A percentile compares a stretch with the other conserved stretches of the same genome.
Evolutionary conservation across 2,329 filamentous ascomycete genomes (phyloP).

Genomic region (Teratosphaeriaceae sp.): DNA sequence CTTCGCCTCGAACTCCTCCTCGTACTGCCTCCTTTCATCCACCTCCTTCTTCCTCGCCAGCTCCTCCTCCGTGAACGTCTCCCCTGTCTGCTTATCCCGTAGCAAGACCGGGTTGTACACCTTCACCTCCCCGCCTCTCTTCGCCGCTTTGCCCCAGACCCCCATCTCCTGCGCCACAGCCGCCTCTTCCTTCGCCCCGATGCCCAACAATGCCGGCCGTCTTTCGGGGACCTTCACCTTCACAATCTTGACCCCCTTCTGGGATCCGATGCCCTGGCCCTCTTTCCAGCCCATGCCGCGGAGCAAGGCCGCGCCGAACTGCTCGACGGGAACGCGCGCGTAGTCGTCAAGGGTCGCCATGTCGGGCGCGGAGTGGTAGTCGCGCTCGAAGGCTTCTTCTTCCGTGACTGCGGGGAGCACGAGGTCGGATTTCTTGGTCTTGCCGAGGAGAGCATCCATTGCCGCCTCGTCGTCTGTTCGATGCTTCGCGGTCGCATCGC

Average conservation of each 20-base stretch:
- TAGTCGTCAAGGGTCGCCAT: conserved; percentile 76
- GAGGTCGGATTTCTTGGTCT: conserved; percentile 29
- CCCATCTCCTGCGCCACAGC: conserved; percentile 63
- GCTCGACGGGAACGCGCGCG: conserved; percentile 81
- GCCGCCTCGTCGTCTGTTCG: conserved; percentile 53
- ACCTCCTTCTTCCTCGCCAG: conserved; percentile 39
- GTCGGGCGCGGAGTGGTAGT: conserved; percentile 66
- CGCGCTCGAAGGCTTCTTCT: conserved; percentile 37
- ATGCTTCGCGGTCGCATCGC: conserved; percentile 19
- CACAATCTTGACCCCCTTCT: conserved; percentile 34
- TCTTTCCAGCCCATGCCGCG: conserved; percentile 95
- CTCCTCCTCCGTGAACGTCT: conserved; percentile 57
- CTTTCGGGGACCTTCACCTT: conserved; percentile 61
- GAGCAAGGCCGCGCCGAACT: conserved; percentile 85
- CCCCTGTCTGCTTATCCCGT: conserved; percentile 56
- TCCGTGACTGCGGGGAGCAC: conserved; percentile 34
- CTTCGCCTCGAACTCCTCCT: conserved; percentile 34
- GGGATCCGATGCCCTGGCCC: conserved; percentile 51
- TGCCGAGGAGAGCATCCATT: conserved; percentile 40
- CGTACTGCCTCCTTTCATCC: conserved; percentile 43
- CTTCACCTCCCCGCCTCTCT: conserved; percentile 46
- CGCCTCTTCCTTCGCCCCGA: conserved; percentile 75
- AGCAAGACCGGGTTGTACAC: conserved; percentile 58
- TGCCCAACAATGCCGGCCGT: conserved; percentile 74
- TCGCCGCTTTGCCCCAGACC: conserved; percentile 64